A percentile compares a stretch with the other conserved stretches of the same genome.
phyloP scores from a whole-genome alignment of 2,329 filamentous ascomycete genomes.

The Alternaria viburni region DNA sequence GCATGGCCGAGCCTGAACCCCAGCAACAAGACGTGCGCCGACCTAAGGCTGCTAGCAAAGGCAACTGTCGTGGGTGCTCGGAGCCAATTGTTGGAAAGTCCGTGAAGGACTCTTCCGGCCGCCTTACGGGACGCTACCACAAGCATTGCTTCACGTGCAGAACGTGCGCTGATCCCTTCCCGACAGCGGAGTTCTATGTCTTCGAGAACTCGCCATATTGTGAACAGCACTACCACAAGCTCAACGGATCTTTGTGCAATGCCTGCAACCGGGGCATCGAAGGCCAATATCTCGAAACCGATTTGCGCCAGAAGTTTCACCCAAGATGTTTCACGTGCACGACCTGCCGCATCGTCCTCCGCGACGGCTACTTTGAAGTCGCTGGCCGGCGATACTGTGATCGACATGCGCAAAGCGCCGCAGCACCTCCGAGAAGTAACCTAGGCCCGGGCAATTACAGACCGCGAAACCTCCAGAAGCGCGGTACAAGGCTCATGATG shows the following conservation, averaged over 20 bases:
- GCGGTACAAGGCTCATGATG: slow-evolving; percentile 60
- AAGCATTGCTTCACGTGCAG: slow-evolving; percentile 93
- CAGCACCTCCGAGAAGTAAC: slow-evolving; percentile 46
- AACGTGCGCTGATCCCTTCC: slow-evolving; percentile 80
- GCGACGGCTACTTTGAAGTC: slow-evolving; percentile 91
- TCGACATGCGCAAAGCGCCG: slow-evolving; percentile 74
- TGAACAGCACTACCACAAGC: slow-evolving; percentile 87
- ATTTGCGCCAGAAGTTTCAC: slow-evolving; percentile 79
- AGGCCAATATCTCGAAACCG: slow-evolving; percentile 89
- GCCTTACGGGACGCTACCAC: slow-evolving; percentile 91
- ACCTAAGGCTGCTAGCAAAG: slow-evolving; percentile 61
- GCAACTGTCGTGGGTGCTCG: slow-evolving; percentile 82
- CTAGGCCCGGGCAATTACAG: slow-evolving; percentile 47
- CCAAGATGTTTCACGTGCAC: slow-evolving; percentile 83
- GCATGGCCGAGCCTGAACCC: slow-evolving; percentile 17
- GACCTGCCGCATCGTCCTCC: slow-evolving; percentile 75
- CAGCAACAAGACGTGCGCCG: slow-evolving; percentile 29
- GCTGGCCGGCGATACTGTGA: slow-evolving; percentile 83
- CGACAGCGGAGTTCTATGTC: slow-evolving; percentile 91
- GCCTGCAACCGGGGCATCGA: slow-evolving; percentile 86
- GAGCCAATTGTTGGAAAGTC: slow-evolving; percentile 85
- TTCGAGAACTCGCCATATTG: slow-evolving; percentile 87
- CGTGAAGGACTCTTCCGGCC: slow-evolving; percentile 89
- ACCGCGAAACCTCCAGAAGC: slow-evolving; percentile 53
- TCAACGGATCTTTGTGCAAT: slow-evolving; percentile 85